Conservation (phyloP, 352 stramenopile species). For the Pythium sp. region DNA sequence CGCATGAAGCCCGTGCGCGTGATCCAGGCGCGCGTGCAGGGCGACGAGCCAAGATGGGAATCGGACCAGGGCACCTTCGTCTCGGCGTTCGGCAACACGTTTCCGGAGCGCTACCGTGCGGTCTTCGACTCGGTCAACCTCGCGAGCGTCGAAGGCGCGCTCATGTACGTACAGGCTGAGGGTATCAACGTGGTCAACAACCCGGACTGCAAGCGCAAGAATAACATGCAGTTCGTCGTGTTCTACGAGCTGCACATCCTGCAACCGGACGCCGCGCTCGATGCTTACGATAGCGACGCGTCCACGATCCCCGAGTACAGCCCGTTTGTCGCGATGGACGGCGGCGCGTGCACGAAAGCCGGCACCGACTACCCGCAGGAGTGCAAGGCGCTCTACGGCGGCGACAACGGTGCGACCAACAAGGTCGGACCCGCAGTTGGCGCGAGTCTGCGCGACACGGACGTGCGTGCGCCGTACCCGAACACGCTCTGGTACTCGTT, state of each 20-base stretch:
- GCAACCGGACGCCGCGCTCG: constrained; percentile 42
- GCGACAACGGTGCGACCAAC: constrained; percentile 4
- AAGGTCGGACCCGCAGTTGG: constrained; percentile 45
- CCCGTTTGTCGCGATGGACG: constrained; percentile 60
- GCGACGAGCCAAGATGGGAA: constrained; percentile 17
- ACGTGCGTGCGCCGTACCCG: constrained; percentile 50
- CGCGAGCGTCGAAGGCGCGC: constrained; percentile 69
- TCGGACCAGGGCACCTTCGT: constrained; percentile 17
- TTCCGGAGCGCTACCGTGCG: constrained; percentile 34
- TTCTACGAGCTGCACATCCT: constrained; percentile 65
- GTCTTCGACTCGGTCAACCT: constrained; percentile 71
- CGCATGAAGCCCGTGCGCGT: constrained; percentile 12
- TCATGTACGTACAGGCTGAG: constrained; percentile 80
- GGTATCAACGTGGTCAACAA: constrained; percentile 53
- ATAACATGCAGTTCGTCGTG: constrained; percentile 65
- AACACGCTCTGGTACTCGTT: constrained; percentile 68
- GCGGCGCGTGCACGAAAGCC: constrained; percentile 38
- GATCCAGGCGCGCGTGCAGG: constrained; percentile 20
- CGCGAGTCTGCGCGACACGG: constrained; percentile 25
- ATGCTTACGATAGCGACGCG: constrained; percentile 25
- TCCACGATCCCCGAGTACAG: constrained; percentile 43
- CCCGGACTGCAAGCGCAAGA: constrained; percentile 54
- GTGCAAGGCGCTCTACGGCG: constrained; percentile 27
- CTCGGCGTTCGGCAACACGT: constrained; percentile 22
- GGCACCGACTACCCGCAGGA: constrained; percentile 18